phyloP scores from a whole-genome alignment of 306 rosid genomes.

The Acacia acuminata region DNA sequence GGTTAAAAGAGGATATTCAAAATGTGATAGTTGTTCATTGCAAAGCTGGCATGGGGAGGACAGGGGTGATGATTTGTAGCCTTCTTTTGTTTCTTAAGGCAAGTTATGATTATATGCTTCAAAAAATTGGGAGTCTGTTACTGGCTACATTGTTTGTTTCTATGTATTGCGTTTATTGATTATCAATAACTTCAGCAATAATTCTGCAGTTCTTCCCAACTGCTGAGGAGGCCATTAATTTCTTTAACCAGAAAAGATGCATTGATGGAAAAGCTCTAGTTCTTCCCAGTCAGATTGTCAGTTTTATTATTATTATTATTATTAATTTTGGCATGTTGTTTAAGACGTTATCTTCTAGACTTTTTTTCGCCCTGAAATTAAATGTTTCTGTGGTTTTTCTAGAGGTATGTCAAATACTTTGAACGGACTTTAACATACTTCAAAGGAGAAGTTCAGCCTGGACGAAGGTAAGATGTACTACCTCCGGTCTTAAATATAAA shows the following conservation, averaged over 20 bases:
- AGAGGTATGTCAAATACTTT: conserved; percentile 91
- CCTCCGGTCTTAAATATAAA: background rate
- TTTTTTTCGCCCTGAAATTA: conserved; percentile 36
- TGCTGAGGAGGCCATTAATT: conserved; percentile 77
- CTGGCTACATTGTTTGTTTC: conserved; percentile 3
- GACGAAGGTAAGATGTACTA: conserved; percentile 66
- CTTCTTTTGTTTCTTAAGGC: conserved; percentile 93
- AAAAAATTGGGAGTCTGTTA: conserved; percentile 21
- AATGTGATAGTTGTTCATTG: conserved; percentile 96
- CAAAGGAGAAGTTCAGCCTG: conserved; percentile 73
- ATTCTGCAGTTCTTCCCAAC: conserved; percentile 79
- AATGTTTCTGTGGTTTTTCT: conserved; percentile 32
- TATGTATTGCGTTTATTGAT: conserved; percentile 17
- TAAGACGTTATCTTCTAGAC: conserved; percentile 19
- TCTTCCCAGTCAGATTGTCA: conserved; percentile 94
- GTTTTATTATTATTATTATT: conserved; percentile 27
- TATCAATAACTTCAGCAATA: conserved; percentile 25
- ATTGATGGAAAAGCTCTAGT: conserved; percentile 87
- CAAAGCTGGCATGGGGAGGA: conserved; percentile 98
- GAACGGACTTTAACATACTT: conserved; percentile 63
- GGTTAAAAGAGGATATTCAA: conserved; percentile 95
- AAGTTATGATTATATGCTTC: conserved; percentile 31
- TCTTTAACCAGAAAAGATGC: conserved; percentile 90
- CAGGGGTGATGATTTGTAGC: conserved; percentile 93
- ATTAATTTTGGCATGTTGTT: conserved; percentile 10